These are phyloP conservation scores for Mycena amicta DNA, from an alignment of 768 basidiomycete genomes.

Conservation along the genomic window DNA sequence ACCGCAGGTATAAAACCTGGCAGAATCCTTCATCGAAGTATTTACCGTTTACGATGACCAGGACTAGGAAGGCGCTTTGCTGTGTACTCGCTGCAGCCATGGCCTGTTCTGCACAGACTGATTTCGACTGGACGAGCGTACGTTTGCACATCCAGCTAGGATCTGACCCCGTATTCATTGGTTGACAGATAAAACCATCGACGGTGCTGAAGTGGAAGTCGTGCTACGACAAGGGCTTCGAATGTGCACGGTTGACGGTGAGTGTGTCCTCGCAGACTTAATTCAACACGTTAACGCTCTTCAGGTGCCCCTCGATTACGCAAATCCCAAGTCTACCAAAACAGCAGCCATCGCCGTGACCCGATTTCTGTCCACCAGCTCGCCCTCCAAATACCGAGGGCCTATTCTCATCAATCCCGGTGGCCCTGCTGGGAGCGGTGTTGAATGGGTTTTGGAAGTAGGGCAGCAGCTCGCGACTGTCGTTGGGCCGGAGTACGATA, in stretches of 20 bases:
- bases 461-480: background rate
- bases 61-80: too few relatives aligned
- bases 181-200: background rate
- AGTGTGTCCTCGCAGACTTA: background rate
- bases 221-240: background rate
- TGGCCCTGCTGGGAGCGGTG: constrained; percentile 10
- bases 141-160: too few relatives aligned
- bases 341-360: constrained; percentile 5
- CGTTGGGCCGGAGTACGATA: constrained; percentile 6
- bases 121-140: background rate
- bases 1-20: too few relatives aligned
- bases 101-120: too few relatives aligned
- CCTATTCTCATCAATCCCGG: constrained; percentile 14
- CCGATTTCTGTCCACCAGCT: background rate
- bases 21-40: too few relatives aligned
- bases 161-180: background rate
- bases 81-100: too few relatives aligned
- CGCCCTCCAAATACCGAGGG: constrained; percentile 4
- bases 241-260: background rate
- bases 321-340: background rate
- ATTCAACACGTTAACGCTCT: background rate
- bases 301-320: constrained; percentile 10
- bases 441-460: background rate
- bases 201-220: background rate
- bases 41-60: too few relatives aligned